Base-by-base conservation (phyloP, 1,284 basidiomycete species). In the Fomitiporia mediterranea region DNA sequence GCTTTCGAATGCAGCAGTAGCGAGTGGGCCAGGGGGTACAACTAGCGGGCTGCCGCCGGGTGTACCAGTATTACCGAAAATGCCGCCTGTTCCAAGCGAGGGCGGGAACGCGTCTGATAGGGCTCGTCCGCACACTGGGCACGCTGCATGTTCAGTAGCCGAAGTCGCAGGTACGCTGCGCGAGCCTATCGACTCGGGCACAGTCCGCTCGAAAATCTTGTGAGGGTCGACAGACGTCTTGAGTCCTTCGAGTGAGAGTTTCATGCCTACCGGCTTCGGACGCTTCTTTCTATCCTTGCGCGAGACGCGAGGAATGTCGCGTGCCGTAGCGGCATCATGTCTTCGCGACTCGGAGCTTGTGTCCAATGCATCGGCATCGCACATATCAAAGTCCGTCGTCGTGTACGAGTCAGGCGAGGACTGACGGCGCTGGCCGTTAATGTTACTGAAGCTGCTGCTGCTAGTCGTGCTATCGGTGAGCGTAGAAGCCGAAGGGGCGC, bases 1-100 rank as follows among this genome's bases (percentile, higher is more conserved):
- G 62, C 75, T 77, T 67, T 85, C 83, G 60, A 78, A 80, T 1
- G 79, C 80, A 8, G 81, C 82, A n/a, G 76, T 74, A 7, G 77
- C 78, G 49, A 83, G 72, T 2, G 80, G 79, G 47, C 80, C 80
- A 59, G 79, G 76, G 44, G 81, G 80, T 5, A 81, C 73, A 55
- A 79, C 75, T 43, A 76, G 71, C 3, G 76, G 78, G 39, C 72
- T 79, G 37, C 70, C 72, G 4, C 69, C 69, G 7, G 67, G 47
- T 28, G 70, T 69, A 55, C 62, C 68, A 37, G 64, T 61, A 60
- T 68, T 69, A 15, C 27, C 23, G 30, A 46, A 30, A 8, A 17
- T 21, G 44, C 64, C 63, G 15, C 62, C 58, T 15, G 67, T 67
- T 21, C 25, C 15, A 30, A 39, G 49, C 25, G 56, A 38, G 34